Conservation (phyloP, 768 basidiomycete species). For the Solioccasus polychromus region DNA sequence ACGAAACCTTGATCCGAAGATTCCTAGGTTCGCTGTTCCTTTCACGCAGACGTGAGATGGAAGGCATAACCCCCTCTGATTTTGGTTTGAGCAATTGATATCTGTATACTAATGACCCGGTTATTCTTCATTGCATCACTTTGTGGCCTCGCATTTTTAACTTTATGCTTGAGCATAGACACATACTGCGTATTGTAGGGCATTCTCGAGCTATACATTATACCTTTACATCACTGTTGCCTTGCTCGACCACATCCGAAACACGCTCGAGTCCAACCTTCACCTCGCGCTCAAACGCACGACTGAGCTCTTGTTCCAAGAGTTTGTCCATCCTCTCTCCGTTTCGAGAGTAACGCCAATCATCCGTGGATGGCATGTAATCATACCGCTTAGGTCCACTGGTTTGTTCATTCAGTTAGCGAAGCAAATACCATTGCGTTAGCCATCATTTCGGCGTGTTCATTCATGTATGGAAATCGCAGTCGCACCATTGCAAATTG, state of each 20-base stretch:
- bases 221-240: constrained; percentile 2
- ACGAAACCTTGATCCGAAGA: constrained; percentile 36
- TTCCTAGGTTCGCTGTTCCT: constrained; percentile 64
- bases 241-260: constrained; percentile 19
- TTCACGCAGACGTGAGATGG: constrained; percentile 45
- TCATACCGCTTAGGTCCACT: constrained; percentile 95
- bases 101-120: background rate
- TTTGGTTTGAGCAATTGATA: constrained; percentile 1
- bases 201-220: constrained; percentile 1
- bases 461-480: constrained; percentile 5
- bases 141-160: background rate
- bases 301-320: constrained; percentile 67
- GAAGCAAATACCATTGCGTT: background rate
- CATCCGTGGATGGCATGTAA: constrained; percentile 50
- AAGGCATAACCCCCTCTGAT: constrained; percentile 3
- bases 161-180: background rate
- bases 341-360: constrained; percentile 80
- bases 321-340: constrained; percentile 55
- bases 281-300: constrained; percentile 35
- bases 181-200: constrained; percentile 10
- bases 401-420: constrained; percentile 6
- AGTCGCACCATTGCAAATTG: background rate
- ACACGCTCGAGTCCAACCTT: constrained; percentile 29
- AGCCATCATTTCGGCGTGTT: background rate
- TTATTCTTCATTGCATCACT: background rate